Evolutionary conservation across 2,329 filamentous ascomycete genomes (phyloP).

Genomic region (Alternaria ventricosa): DNA sequence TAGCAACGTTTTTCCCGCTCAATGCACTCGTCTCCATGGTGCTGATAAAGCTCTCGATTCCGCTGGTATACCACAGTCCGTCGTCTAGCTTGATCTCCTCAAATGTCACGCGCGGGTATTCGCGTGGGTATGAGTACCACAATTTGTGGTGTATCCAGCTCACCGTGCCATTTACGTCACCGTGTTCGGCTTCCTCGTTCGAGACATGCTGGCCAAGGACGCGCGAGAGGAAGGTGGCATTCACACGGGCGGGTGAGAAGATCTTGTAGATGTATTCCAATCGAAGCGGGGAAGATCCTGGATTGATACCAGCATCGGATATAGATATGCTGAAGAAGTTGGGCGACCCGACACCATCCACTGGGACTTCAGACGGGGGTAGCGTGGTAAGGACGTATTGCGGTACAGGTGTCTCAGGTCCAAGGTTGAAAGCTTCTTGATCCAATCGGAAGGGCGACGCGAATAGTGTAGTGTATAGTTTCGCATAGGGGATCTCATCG

Average conservation of each 20-base stretch:
- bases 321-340: constrained; percentile 88
- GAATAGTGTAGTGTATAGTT: constrained; percentile 88
- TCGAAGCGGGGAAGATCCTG: constrained; percentile 42
- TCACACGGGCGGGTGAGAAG: constrained; percentile 63
- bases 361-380: constrained; percentile 61
- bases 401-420: constrained; percentile 65
- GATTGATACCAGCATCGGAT: constrained; percentile 69
- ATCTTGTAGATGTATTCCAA: constrained; percentile 70
- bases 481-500: constrained; percentile 82
- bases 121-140: constrained; percentile 86
- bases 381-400: constrained; percentile 84
- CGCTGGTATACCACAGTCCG: constrained; percentile 70
- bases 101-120: constrained; percentile 85
- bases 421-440: constrained; percentile 73
- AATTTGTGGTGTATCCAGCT: constrained; percentile 56
- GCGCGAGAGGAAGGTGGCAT: constrained; percentile 54
- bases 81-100: constrained; percentile 74
- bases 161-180: constrained; percentile 39
- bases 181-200: constrained; percentile 35
- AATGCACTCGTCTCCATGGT: constrained; percentile 97
- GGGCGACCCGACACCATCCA: constrained; percentile 65
- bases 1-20: constrained; percentile 86
- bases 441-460: constrained; percentile 77
- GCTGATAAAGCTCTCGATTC: constrained; percentile 91
- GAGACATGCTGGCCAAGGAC: constrained; percentile 54